A percentile compares a stretch with the other conserved stretches of the same genome.
Conservation (phyloP, 352 stramenopile genomes). For the Globisporangium solare region DNA sequence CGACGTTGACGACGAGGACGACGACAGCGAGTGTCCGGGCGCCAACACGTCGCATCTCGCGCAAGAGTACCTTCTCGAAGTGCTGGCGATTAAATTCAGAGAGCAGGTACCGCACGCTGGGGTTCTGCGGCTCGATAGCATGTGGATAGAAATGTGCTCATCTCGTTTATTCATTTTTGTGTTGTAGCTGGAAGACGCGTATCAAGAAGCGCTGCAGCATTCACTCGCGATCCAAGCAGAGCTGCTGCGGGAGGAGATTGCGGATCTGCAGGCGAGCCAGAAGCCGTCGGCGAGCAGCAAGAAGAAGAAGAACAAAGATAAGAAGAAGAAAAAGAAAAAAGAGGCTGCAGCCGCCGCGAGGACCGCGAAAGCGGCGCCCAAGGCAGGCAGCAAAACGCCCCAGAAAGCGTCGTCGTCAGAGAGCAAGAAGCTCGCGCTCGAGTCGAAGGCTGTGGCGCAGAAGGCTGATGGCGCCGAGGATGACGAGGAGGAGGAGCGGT, state of each 20-base stretch:
- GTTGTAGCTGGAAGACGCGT: slow-evolving; percentile 59
- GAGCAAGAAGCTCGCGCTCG: neutral
- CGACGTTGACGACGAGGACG: slow-evolving; percentile 46
- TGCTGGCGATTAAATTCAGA: slow-evolving; percentile 75
- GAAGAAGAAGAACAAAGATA: slow-evolving; percentile 77
- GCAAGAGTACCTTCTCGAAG: slow-evolving; percentile 74
- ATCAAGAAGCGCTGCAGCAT: slow-evolving; percentile 73
- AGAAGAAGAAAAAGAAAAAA: slow-evolving; percentile 69
- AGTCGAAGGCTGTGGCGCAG: slow-evolving; percentile 20
- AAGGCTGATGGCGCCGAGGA: slow-evolving; percentile 7
- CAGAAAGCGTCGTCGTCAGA: too few species aligned
- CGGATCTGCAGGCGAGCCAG: slow-evolving; percentile 57
- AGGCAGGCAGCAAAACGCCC: too few species aligned
- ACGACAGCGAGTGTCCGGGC: slow-evolving; percentile 61
- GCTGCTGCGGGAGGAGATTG: slow-evolving; percentile 66
- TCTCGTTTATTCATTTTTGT: slow-evolving; percentile 8
- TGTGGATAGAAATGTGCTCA: too few species aligned
- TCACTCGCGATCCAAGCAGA: slow-evolving; percentile 71
- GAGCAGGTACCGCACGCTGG: slow-evolving; percentile 51
- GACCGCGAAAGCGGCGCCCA: too few species aligned
- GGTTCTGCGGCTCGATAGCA: too few species aligned
- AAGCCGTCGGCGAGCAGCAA: slow-evolving; percentile 38
- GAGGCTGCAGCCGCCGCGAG: slow-evolving; percentile 16
- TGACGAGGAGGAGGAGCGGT: slow-evolving; percentile 19
- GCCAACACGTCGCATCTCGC: slow-evolving; percentile 73